phyloP scores from a whole-genome alignment of 768 basidiomycete genomes.

The Leccinum sublutescens region DNA sequence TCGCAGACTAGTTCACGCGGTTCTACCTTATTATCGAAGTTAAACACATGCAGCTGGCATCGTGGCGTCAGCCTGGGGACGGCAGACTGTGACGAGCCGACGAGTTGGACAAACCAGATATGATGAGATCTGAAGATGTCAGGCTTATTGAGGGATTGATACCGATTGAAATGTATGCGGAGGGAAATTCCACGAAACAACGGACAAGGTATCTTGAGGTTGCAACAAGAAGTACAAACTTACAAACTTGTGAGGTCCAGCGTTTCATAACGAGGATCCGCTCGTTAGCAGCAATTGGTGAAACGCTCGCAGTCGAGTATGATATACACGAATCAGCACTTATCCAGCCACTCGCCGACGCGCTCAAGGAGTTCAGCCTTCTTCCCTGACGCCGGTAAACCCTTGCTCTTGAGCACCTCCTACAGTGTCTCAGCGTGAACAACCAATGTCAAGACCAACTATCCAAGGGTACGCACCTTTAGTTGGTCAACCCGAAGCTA shows the following conservation, averaged over 20 bases:
- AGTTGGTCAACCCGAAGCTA: constrained; percentile 78
- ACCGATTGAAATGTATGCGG: constrained; percentile 7
- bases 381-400: constrained; percentile 59
- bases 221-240: not conserved
- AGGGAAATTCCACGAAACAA: not conserved
- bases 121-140: not conserved
- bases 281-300: not conserved
- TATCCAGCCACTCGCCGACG: constrained; percentile 59
- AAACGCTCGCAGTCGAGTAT: not conserved
- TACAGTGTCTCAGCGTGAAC: constrained; percentile 34
- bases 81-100: not conserved
- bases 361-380: constrained; percentile 73
- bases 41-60: not conserved
- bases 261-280: not conserved
- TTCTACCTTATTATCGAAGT: not conserved
- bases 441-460: not conserved
- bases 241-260: not conserved
- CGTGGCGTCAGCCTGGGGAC: not conserved
- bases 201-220: not conserved
- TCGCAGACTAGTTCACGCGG: not conserved
- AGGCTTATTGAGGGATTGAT: not conserved
- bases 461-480: constrained; percentile 47
- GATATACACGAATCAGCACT: constrained; percentile 17
- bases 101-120: not conserved
- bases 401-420: constrained; percentile 75